Conservation (phyloP, 225 moss, liverwort and hornwort species). For the Marchantia polymorpha region DNA sequence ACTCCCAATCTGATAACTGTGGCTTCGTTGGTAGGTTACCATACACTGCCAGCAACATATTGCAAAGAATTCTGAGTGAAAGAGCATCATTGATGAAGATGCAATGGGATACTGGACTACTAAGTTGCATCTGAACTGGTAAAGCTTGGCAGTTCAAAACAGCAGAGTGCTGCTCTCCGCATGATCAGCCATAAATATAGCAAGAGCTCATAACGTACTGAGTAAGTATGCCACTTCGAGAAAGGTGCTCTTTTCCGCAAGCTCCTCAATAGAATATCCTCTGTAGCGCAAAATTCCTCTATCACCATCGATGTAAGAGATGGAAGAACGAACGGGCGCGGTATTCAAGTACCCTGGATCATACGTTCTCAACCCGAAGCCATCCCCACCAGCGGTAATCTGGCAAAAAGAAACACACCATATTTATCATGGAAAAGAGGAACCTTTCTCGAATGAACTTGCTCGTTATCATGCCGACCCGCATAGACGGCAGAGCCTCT, state of each 20-base stretch:
- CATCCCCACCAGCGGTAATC: slow-evolving; percentile 96
- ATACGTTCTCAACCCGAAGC: slow-evolving; percentile 71
- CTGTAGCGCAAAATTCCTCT: slow-evolving; percentile 91
- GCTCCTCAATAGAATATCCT: slow-evolving; percentile 93
- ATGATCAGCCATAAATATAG: background rate
- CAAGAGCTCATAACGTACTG: slow-evolving; percentile 46
- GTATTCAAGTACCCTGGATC: slow-evolving; percentile 96
- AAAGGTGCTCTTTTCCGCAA: slow-evolving; percentile 90
- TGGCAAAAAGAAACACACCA: slow-evolving; percentile 20
- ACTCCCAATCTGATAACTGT: slow-evolving; percentile 75
- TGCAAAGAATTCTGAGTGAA: background rate
- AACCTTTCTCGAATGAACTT: background rate
- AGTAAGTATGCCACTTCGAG: slow-evolving; percentile 89
- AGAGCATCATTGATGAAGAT: background rate
- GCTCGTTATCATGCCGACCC: background rate
- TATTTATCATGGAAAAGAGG: too few species aligned
- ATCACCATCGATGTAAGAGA: slow-evolving; percentile 93
- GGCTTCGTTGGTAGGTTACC: slow-evolving; percentile 71
- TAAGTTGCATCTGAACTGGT: background rate
- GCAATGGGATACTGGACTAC: background rate
- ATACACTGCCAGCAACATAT: slow-evolving; percentile 58
- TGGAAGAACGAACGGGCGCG: slow-evolving; percentile 80
- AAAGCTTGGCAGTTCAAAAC: background rate
- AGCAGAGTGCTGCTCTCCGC: background rate
- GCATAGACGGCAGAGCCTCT: background rate